Evolutionary conservation across 805 yeast species (phyloP).

Genomic region (Saccharomycodes ludwigii): DNA sequence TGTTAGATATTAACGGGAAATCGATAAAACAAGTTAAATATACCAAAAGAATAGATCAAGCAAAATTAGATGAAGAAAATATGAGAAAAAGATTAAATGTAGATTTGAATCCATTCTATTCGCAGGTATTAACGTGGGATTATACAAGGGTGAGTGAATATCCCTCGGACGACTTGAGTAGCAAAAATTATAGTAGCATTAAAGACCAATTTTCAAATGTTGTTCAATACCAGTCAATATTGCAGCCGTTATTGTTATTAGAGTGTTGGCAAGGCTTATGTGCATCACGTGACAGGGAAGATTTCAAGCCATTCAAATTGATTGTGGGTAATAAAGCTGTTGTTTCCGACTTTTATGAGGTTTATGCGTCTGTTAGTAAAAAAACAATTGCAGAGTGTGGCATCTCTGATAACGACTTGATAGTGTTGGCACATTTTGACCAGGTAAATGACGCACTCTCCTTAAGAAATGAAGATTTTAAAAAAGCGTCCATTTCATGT

Average conservation of each 20-base stretch:
- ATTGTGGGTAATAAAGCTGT: constrained; percentile 70
- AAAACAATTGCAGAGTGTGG: constrained; percentile 36
- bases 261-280: constrained; percentile 93
- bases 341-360: constrained; percentile 79
- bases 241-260: constrained; percentile 70
- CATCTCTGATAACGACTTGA: constrained; percentile 63
- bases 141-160: constrained; percentile 42
- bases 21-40: constrained; percentile 22
- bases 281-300: constrained; percentile 51
- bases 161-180: constrained; percentile 39
- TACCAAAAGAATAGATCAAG: constrained; percentile 28
- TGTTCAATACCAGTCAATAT: constrained; percentile 52
- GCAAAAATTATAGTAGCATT: constrained; percentile 31
- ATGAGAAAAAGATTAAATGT: constrained; percentile 75
- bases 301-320: constrained; percentile 46
- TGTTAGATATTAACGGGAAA: constrained; percentile 33
- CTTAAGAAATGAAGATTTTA: constrained; percentile 24
- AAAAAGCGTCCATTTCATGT: constrained; percentile 36
- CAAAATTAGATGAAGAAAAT: constrained; percentile 52
- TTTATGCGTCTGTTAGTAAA: constrained; percentile 59
- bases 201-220: constrained; percentile 44
- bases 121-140: constrained; percentile 63
- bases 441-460: constrained; percentile 16
- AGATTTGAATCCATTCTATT: constrained; percentile 64
- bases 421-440: constrained; percentile 44